Conservation (phyloP, 495 filamentous ascomycete genomes). For the Neurospora sp. region DNA sequence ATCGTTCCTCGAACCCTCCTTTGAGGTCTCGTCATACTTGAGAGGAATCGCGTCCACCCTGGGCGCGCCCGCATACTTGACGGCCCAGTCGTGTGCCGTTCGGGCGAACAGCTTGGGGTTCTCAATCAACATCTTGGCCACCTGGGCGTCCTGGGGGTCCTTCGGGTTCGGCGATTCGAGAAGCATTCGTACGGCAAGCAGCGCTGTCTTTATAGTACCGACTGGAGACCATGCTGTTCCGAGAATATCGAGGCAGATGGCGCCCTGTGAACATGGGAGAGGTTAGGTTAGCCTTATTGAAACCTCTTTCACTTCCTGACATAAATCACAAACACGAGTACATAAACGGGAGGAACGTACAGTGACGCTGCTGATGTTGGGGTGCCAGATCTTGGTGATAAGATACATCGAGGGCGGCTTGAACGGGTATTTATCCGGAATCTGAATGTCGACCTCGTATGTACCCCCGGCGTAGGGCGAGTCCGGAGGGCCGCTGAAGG, state of each 20-base stretch:
- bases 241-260: slow-evolving; percentile 94
- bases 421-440: slow-evolving; percentile 88
- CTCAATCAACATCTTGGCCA: slow-evolving; percentile 80
- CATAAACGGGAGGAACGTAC: slow-evolving; percentile 38
- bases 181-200: slow-evolving; percentile 85
- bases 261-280: slow-evolving; percentile 48
- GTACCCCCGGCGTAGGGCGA: slow-evolving; percentile 89
- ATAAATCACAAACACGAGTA: background rate
- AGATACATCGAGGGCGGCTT: slow-evolving; percentile 88
- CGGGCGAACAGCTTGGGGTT: slow-evolving; percentile 68
- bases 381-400: slow-evolving; percentile 94
- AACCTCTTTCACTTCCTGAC: background rate
- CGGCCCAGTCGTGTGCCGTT: slow-evolving; percentile 83
- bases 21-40: slow-evolving; percentile 6
- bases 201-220: slow-evolving; percentile 87
- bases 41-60: slow-evolving; percentile 18
- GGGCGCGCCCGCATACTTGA: slow-evolving; percentile 73
- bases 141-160: slow-evolving; percentile 94
- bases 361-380: slow-evolving; percentile 91
- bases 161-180: slow-evolving; percentile 91
- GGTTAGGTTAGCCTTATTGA: background rate
- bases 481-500: slow-evolving; percentile 78
- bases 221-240: slow-evolving; percentile 87
- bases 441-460: slow-evolving; percentile 73
- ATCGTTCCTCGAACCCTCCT: slow-evolving; percentile 18